Conservation (phyloP, 2,329 filamentous ascomycete species). For the Xylariaceae sp. region DNA sequence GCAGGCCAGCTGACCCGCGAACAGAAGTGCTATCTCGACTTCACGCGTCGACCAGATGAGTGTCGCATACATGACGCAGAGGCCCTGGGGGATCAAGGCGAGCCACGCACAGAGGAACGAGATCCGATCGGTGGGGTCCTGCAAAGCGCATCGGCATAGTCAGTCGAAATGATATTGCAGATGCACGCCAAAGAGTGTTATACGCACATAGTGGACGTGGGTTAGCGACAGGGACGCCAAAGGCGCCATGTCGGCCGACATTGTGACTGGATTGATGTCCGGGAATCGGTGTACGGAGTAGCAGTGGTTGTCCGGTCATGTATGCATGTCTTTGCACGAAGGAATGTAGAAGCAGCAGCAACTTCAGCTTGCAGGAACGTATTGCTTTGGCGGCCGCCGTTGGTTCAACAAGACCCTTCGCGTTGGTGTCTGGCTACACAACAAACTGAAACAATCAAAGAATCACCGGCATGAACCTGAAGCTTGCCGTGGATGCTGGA, state of each 20-base stretch:
- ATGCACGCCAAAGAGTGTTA: neutral
- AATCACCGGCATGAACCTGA: no score
- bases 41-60: conserved; percentile 90
- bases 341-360: no score
- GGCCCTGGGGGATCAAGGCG: conserved; percentile 85
- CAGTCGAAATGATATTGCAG: neutral
- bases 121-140: conserved; percentile 82
- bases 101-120: conserved; percentile 92
- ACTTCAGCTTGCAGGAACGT: no score
- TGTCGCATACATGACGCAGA: conserved; percentile 86
- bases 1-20: conserved; percentile 85
- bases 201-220: conserved; percentile 87
- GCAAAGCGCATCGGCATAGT: conserved; percentile 5
- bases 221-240: conserved; percentile 90
- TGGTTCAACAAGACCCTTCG: no score
- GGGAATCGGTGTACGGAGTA: conserved; percentile 1
- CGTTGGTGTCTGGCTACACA: no score
- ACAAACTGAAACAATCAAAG: no score
- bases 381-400: no score
- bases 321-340: neutral
- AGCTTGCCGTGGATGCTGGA: no score
- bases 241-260: conserved; percentile 46
- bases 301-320: neutral
- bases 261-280: conserved; percentile 17
- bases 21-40: conserved; percentile 83